A percentile compares a stretch with the other conserved stretches of the same genome.
Conservation (phyloP, 345 rosid species). For the Eucalyptus melliodora region DNA sequence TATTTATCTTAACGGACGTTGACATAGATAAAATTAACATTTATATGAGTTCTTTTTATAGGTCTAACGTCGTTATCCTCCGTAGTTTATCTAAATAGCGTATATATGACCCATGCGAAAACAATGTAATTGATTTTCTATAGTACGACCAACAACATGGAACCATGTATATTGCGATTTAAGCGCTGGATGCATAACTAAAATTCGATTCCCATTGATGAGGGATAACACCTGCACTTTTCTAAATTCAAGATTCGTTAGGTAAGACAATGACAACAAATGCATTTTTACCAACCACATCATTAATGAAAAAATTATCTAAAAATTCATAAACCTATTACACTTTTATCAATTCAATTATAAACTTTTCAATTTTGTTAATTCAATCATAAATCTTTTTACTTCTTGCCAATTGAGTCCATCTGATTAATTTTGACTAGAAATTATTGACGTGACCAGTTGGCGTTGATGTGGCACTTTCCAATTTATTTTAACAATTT, state of each 20-base stretch:
- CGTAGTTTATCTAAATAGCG: not conserved
- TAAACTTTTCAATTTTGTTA: too few relatives aligned
- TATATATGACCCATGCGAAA: not conserved
- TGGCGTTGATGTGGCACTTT: too few relatives aligned
- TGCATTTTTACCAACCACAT: not conserved
- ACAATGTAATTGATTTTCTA: not conserved
- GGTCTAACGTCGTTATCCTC: not conserved
- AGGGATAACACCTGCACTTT: not conserved
- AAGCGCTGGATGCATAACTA: not conserved
- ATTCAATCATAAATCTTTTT: too few relatives aligned
- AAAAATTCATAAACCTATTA: too few relatives aligned
- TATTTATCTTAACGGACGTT: not conserved
- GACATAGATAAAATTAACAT: not conserved
- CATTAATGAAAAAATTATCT: too few relatives aligned
- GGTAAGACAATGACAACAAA: not conserved
- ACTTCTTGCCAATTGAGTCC: too few relatives aligned
- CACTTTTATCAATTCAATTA: too few relatives aligned
- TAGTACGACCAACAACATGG: not conserved
- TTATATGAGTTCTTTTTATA: not conserved
- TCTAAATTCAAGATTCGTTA: not conserved
- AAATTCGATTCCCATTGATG: not conserved
- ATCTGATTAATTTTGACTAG: accelerated
- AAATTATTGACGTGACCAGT: too few relatives aligned
- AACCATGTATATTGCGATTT: not conserved
- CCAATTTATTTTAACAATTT: too few relatives aligned